Percentiles rank a stretch among this genome's conserved stretches.
Evolutionary conservation across 2,329 filamentous ascomycete genomes (phyloP).

Genomic region (Coniochaeta ligniaria): DNA sequence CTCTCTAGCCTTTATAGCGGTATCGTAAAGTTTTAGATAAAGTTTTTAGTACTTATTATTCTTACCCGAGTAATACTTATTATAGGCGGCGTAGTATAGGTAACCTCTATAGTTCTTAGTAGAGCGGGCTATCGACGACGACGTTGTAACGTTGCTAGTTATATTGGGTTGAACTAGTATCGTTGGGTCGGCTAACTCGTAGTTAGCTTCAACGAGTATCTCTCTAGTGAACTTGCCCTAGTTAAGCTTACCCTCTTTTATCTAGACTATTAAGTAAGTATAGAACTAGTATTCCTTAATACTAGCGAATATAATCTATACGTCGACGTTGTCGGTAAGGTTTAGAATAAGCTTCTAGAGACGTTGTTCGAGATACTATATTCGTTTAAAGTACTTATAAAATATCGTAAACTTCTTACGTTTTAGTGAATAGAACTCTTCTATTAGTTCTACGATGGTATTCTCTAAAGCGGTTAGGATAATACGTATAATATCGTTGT

Average conservation of each 20-base stretch:
- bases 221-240: not conserved
- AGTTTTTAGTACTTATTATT: too few relatives aligned
- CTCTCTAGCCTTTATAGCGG: too few relatives aligned
- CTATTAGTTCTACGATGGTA: not conserved
- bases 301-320: not conserved
- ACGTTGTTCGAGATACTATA: not conserved
- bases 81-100: too few relatives aligned
- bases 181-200: not conserved
- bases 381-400: not conserved
- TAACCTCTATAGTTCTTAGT: not conserved
- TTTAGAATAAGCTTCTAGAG: not conserved
- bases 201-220: not conserved
- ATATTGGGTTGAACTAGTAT: not conserved
- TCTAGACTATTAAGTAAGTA: not conserved
- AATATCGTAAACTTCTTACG: not conserved
- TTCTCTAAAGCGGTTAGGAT: not conserved
- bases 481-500: not conserved
- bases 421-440: not conserved
- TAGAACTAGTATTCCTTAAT: not conserved
- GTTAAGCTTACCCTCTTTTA: not conserved
- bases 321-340: not conserved
- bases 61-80: too few relatives aligned
- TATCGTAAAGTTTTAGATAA: too few relatives aligned
- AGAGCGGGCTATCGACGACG: not conserved
- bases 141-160: not conserved